Evolutionary conservation across 306 rosid genomes (phyloP).

Genomic region (Lagenaria siceraria): DNA sequence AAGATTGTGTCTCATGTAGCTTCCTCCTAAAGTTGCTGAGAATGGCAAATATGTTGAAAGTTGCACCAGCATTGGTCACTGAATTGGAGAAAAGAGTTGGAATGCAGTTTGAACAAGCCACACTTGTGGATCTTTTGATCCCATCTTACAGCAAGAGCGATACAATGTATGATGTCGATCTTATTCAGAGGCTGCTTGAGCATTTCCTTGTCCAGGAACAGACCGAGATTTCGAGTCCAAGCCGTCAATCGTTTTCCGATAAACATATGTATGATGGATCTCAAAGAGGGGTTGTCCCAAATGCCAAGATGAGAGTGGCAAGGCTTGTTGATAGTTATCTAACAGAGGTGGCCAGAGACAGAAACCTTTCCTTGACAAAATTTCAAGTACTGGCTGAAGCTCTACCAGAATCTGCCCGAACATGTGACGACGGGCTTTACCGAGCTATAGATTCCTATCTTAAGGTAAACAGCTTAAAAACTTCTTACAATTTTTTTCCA

Average conservation of each 20-base stretch:
- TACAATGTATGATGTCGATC: conserved; percentile 83
- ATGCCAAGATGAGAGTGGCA: conserved; percentile 88
- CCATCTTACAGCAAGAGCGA: conserved; percentile 60
- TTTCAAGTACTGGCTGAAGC: conserved; percentile 98
- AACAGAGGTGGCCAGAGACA: conserved; percentile 86
- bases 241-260: conserved; percentile 43
- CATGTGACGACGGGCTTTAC: conserved; percentile 95
- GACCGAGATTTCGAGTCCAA: conserved; percentile 66
- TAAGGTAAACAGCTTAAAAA: conserved; percentile 35
- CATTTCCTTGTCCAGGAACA: conserved; percentile 94
- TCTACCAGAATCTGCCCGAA: conserved; percentile 95
- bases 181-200: conserved; percentile 82
- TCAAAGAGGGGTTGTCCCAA: conserved; percentile 32
- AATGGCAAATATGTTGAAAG: conserved; percentile 79
- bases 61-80: conserved; percentile 83
- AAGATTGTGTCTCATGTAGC: conserved; percentile 88
- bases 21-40: conserved; percentile 84
- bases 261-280: conserved; percentile 34
- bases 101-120: conserved; percentile 95
- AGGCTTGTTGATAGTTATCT: conserved; percentile 97
- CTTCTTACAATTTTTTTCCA: not conserved
- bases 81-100: conserved; percentile 94
- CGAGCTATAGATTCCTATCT: conserved; percentile 95
- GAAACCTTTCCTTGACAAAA: conserved; percentile 86
- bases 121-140: conserved; percentile 66